These are phyloP conservation scores for Fusarium nematophilum DNA, from an alignment of 2,329 filamentous ascomycete genomes.

Conservation along the genomic window DNA sequence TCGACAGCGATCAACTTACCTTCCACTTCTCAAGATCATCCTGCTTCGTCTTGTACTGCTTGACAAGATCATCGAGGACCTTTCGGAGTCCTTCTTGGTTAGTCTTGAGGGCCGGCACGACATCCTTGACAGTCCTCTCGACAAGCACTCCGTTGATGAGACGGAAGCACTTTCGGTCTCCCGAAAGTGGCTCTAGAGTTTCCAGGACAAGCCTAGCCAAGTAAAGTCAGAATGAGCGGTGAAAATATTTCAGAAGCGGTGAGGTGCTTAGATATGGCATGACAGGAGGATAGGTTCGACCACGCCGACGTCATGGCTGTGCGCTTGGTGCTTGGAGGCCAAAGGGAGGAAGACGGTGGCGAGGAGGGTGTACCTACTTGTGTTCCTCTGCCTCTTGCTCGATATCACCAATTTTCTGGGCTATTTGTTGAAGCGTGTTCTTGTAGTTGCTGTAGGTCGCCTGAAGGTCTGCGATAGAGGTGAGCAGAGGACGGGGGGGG, in stretches of 20 bases:
- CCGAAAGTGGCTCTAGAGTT: constrained; percentile 83
- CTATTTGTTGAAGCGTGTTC: constrained; percentile 86
- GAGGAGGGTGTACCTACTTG: constrained; percentile 73
- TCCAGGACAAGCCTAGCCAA: constrained; percentile 85
- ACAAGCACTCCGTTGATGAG: constrained; percentile 98
- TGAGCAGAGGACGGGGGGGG: constrained; percentile 25
- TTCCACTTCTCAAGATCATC: constrained; percentile 98
- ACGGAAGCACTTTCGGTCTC: constrained; percentile 95
- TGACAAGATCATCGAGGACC: constrained; percentile 92
- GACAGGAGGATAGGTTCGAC: constrained; percentile 15
- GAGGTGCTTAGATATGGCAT: constrained; percentile 45
- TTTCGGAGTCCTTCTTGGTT: constrained; percentile 95
- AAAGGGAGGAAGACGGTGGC: constrained; percentile 25
- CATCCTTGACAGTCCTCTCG: constrained; percentile 92
- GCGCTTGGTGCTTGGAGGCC: constrained; percentile 7
- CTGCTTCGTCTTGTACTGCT: constrained; percentile 96
- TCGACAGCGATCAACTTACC: constrained; percentile 61
- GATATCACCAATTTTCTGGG: constrained; percentile 96
- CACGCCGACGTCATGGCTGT: constrained; percentile 31
- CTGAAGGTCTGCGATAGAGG: constrained; percentile 73
- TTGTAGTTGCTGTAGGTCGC: constrained; percentile 82
- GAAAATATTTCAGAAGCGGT: constrained; percentile 48
- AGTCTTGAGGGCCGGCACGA: constrained; percentile 89
- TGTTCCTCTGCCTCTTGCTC: constrained; percentile 98
- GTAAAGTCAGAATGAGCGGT: constrained; percentile 38